Conservation (phyloP, 176 grass and related monocot genomes). For the Musa troglodytarum region DNA sequence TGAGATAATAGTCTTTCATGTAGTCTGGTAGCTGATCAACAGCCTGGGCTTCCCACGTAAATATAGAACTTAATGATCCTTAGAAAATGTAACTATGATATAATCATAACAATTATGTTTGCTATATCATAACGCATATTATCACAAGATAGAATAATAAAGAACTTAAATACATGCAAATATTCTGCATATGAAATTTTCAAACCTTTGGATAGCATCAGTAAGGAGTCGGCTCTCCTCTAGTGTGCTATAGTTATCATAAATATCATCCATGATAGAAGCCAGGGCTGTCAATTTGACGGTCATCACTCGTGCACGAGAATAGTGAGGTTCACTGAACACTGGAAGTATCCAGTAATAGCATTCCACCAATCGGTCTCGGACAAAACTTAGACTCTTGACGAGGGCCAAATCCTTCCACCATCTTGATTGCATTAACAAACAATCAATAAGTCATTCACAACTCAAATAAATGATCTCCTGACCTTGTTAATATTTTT, state of each 20-base stretch:
- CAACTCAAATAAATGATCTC: too few relatives aligned
- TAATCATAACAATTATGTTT: too few relatives aligned
- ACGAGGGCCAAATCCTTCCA: conserved; percentile 22
- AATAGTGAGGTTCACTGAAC: conserved; percentile 20
- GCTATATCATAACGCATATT: too few relatives aligned
- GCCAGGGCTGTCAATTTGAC: neutral
- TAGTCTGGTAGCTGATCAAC: too few relatives aligned
- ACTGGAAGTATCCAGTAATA: conserved; percentile 27
- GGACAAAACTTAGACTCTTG: conserved; percentile 16
- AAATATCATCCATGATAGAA: conserved; percentile 42
- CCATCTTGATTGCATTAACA: conserved; percentile 22
- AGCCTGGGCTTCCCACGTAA: too few relatives aligned
- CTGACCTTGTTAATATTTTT: too few relatives aligned
- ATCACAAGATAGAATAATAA: too few relatives aligned
- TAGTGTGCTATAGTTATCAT: conserved; percentile 31
- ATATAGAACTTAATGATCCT: too few relatives aligned
- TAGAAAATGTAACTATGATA: too few relatives aligned
- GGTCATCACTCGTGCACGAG: conserved; percentile 26
- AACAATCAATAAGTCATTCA: neutral
- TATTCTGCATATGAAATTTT: neutral
- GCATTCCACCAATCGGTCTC: conserved; percentile 32
- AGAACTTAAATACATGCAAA: too few relatives aligned
- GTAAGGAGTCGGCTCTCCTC: conserved; percentile 32
- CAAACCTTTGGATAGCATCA: conserved; percentile 33
- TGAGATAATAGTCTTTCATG: neutral